Evolutionary conservation across 441 rosid genomes (phyloP), one percentile per base, ranked within the genome.

Genomic region (Gossypium lobatum): DNA sequence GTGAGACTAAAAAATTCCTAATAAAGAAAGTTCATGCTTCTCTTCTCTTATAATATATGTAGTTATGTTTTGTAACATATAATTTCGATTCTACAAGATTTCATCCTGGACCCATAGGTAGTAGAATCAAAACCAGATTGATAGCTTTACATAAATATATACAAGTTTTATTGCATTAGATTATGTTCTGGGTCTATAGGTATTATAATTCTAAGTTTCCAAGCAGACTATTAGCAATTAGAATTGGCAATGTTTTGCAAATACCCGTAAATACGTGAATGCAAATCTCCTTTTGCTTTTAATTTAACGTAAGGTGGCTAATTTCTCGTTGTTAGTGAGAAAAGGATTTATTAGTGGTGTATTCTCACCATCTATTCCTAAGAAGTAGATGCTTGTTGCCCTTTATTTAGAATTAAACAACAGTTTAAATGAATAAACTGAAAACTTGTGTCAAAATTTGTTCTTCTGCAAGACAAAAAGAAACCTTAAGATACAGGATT

Each of bases 1-100:
- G 71, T 66, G 57, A 66, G 71, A 65, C 70, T 21, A 2, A 8
- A 45, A 65, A 45, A 7, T 65, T 65, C 18, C 55, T 45, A 45
- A 2, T 20, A 13, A 28, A n/a, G 21, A 45, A 20, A 13, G 55
- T 13, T 25, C 48, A 17, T 45, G 20, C 37, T 21, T 65, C 65
- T 61, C 5, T 45, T 65, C 48, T 65, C 70, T 13, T 21, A 45
- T 21, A 45, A 1, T 14, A 21, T 20, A 42, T 65, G 2, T 65
- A 11, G 10, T 16, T 5, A 18, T 18, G 42, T 65, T 64, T 10
- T 42, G 6, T 65, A 65, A 21, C 28, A 13, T 65, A 1, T 2
- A 18, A 65, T 0, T 5, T 45, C 4, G 6, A 5, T 45, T 45
- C 34, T 45, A 65, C 34, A 65, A 13, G 55, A 45, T 66, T 23